Conservation (phyloP, 2,329 filamentous ascomycete genomes). For the Mariannaea elegans region DNA sequence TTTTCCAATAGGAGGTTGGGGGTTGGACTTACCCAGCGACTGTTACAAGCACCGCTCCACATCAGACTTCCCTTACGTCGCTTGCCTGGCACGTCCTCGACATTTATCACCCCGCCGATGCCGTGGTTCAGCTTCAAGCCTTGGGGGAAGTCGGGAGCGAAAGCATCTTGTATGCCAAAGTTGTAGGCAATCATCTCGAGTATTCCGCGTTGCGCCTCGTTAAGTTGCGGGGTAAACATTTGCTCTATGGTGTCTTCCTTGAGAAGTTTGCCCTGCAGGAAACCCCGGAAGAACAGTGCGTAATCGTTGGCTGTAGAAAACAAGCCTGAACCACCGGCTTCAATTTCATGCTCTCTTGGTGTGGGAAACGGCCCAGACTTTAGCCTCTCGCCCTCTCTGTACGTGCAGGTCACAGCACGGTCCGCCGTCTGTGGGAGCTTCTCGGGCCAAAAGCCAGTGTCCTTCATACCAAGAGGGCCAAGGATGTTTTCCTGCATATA, state of each 20-base stretch:
- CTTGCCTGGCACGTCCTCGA: conserved; percentile 50
- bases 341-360: conserved; percentile 45
- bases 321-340: conserved; percentile 55
- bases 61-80: conserved; percentile 52
- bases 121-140: conserved; percentile 48
- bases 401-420: conserved; percentile 32
- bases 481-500: conserved; percentile 51
- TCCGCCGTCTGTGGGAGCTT: conserved; percentile 37
- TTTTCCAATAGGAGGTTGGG: background rate
- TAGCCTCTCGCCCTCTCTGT: conserved; percentile 35
- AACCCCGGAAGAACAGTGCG: conserved; percentile 44
- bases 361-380: conserved; percentile 25
- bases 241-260: conserved; percentile 40
- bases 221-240: conserved; percentile 54
- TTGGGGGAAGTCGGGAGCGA: conserved; percentile 49
- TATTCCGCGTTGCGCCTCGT: conserved; percentile 36
- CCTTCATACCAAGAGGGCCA: conserved; percentile 46
- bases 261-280: conserved; percentile 46
- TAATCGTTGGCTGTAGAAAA: conserved; percentile 54
- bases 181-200: conserved; percentile 33
- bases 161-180: conserved; percentile 33
- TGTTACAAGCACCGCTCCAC: conserved; percentile 55
- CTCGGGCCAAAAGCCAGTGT: conserved; percentile 49
- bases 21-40: conserved; percentile 50
- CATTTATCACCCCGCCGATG: conserved; percentile 51